A percentile compares a stretch with the other conserved stretches of the same genome.
These are phyloP conservation scores for Yueomyces sinensis DNA, from an alignment of 805 yeast species.

Conservation along the genomic window DNA sequence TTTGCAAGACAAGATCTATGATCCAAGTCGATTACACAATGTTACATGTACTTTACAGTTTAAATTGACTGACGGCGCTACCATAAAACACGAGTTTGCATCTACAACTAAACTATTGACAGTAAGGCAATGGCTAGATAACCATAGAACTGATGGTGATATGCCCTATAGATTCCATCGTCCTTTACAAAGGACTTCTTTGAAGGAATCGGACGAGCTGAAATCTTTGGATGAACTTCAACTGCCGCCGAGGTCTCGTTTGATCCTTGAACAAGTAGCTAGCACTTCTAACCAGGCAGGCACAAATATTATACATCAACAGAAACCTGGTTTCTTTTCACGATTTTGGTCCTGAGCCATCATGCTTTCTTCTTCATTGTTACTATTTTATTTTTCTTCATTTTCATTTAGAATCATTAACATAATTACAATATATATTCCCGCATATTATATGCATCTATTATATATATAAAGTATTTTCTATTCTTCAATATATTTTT, in stretches of 20 bases:
- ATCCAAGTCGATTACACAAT: constrained; percentile 7
- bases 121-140: constrained; percentile 49
- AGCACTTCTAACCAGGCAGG: constrained; percentile 11
- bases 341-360: constrained; percentile 24
- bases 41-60: constrained; percentile 32
- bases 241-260: constrained; percentile 60
- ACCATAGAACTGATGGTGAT: constrained; percentile 34
- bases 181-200: constrained; percentile 47
- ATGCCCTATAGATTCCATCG: constrained; percentile 35
- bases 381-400: too few species aligned
- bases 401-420: too few species aligned
- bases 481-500: too few species aligned
- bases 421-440: too few species aligned
- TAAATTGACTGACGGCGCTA: constrained; percentile 48
- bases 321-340: constrained; percentile 20
- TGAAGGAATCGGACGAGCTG: constrained; percentile 49
- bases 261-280: constrained; percentile 56
- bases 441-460: too few species aligned
- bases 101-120: constrained; percentile 31
- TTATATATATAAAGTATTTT: too few species aligned
- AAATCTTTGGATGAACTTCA: constrained; percentile 38
- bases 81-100: constrained; percentile 35
- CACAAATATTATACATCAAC: constrained; percentile 18
- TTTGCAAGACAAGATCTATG: constrained; percentile 14
- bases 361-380: too few species aligned